Percentiles rank a stretch among this genome's conserved stretches.
Conservation (phyloP, 2,329 filamentous ascomycete species). For the Rutstroemia sydowiana region DNA sequence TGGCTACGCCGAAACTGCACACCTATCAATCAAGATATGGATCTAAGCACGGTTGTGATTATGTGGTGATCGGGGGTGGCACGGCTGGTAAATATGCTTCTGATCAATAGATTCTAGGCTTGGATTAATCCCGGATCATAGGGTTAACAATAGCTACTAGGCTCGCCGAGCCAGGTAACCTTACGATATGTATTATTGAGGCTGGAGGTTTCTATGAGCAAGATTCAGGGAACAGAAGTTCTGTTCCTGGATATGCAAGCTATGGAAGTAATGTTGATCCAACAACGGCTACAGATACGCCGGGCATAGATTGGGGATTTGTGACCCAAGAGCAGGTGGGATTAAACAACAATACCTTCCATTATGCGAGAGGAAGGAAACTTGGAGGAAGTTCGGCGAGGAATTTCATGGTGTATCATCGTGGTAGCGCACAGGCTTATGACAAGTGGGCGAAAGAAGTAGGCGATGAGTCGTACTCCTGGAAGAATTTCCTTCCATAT, state of each 20-base stretch:
- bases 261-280: slow-evolving; percentile 2
- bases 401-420: slow-evolving; percentile 29
- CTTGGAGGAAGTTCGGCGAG: slow-evolving; percentile 32
- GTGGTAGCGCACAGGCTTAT: background rate
- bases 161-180: background rate
- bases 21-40: background rate
- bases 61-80: slow-evolving; percentile 1
- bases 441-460: slow-evolving; percentile 1
- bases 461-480: background rate
- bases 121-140: background rate
- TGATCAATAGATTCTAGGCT: background rate
- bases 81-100: background rate
- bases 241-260: background rate
- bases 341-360: slow-evolving; percentile 8
- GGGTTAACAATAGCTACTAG: slow-evolving; percentile 12
- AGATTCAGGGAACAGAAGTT: background rate
- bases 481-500: background rate
- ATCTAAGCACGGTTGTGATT: background rate
- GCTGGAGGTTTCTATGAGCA: background rate
- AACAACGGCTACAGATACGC: background rate
- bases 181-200: background rate
- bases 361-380: slow-evolving; percentile 28
- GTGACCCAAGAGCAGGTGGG: background rate
- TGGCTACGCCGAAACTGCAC: background rate
- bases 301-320: slow-evolving; percentile 10